phyloP scores from a whole-genome alignment of 1,284 basidiomycete species.

The Erythrobasidium hasegawianum region DNA sequence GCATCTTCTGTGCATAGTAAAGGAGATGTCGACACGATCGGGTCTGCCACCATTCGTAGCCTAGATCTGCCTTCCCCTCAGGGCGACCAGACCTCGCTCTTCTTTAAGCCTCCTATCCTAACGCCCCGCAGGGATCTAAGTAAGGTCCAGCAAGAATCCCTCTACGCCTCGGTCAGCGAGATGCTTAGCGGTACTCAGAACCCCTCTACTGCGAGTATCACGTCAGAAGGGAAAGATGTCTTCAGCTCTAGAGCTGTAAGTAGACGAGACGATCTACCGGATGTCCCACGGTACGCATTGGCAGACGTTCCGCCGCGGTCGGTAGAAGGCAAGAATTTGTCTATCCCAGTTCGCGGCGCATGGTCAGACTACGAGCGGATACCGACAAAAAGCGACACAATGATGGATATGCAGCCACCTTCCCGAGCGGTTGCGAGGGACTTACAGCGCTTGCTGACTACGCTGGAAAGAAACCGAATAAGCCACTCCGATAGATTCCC shows the following conservation, averaged over 20 bases:
- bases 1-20: not conserved
- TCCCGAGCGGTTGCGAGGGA: conserved; percentile 30
- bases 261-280: conserved; percentile 11
- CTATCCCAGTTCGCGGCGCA: conserved; percentile 11
- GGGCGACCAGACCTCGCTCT: not conserved
- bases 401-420: conserved; percentile 4
- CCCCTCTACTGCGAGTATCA: not conserved
- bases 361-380: conserved; percentile 25
- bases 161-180: conserved; percentile 33
- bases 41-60: conserved; percentile 8
- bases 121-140: conserved; percentile 1
- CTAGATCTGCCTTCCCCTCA: not conserved
- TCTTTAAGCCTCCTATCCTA: not conserved
- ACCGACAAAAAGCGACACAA: conserved; percentile 13
- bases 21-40: not conserved
- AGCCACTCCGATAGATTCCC: conserved; percentile 5
- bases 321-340: not conserved
- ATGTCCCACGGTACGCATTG: conserved; percentile 13
- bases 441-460: conserved; percentile 29
- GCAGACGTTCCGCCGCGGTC: not conserved
- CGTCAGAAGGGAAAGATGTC: not conserved
- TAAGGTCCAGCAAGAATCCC: conserved; percentile 21
- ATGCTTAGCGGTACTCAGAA: conserved; percentile 13
- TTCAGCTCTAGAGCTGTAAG: too few relatives aligned
- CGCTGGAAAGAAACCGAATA: conserved; percentile 21